Percentiles rank a stretch among this genome's conserved stretches.
phyloP scores from a whole-genome alignment of 257 asterid species.

The Solanum habrochaites region DNA sequence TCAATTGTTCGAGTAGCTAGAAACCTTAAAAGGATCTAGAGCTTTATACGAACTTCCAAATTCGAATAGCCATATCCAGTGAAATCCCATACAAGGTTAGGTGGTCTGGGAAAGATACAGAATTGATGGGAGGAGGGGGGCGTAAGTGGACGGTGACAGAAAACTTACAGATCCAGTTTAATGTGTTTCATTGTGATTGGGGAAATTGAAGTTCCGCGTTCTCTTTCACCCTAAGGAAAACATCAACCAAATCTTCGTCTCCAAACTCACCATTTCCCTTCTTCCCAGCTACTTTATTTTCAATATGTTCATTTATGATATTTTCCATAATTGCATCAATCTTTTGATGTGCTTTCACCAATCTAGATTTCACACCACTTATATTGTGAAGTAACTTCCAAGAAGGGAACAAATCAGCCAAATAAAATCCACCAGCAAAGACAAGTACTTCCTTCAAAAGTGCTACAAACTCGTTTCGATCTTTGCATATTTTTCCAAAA shows the following conservation, averaged over 20 bases:
- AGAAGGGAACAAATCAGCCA: neutral
- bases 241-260: neutral
- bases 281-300: neutral
- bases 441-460: neutral
- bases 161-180: neutral
- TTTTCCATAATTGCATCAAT: neutral
- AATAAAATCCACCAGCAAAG: neutral
- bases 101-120: too few relatives aligned
- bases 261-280: neutral
- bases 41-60: neutral
- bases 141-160: too few relatives aligned
- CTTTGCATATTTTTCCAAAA: neutral
- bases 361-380: neutral
- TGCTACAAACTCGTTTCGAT: neutral
- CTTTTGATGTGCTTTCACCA: neutral
- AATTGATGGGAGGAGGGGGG: too few relatives aligned
- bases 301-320: neutral
- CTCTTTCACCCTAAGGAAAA: neutral
- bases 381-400: neutral
- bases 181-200: neutral
- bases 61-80: neutral
- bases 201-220: neutral
- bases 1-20: too few relatives aligned
- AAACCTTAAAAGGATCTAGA: neutral
- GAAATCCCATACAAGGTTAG: fast-evolving